Base-by-base conservation (phyloP, 139 green algal species). In the Tetradesmus lagerheimii region DNA sequence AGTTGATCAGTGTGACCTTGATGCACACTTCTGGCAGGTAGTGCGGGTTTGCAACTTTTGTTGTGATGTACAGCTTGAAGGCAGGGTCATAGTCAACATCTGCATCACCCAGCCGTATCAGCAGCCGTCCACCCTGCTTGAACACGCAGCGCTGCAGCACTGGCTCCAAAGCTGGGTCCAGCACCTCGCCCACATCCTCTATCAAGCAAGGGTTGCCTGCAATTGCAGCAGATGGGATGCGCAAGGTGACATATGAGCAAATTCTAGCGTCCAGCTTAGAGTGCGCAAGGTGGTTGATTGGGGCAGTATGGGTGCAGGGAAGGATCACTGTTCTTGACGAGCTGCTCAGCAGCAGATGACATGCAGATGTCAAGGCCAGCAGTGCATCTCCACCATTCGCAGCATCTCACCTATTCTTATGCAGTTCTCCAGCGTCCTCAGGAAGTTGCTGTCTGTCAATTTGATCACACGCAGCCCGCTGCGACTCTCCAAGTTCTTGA, bases 1-100 rank as follows among this genome's bases (percentile, higher is more conserved):
- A 98, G 92, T 98, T 97, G 77, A 97, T 91, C 34, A 97, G 92
- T 80, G 93, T 95, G 85, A 94, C 93, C 94, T 98, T 98, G 90
- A 95, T 97, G 92, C 83, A 95, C 80, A 98, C 93, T 92, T 98
- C 96, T 20, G 97, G 97, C 11, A 93, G 96, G 94, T 98, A 99
- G 83, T 97, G 96, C 37, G 97, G 97, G 92, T 97, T 98, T 90
- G 91, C 84, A 20, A 99, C 91, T 94, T 99, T 99, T 75, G 96
- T 97, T 64, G 96, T 98, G 34, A 99, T 93, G 91, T 98, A 99
- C 50, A 99, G 94, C 89, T 94, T 95, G 92, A 98, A 99, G 80
- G 96, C 92, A 27, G 91, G 92, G 90, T 97, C 96, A 93, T 96
- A 97, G 93, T 98, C 97, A 6, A 97, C 85, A 89, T 98, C 96